Conservation (phyloP, 345 rosid species). For the Eucalyptus coolabah region DNA sequence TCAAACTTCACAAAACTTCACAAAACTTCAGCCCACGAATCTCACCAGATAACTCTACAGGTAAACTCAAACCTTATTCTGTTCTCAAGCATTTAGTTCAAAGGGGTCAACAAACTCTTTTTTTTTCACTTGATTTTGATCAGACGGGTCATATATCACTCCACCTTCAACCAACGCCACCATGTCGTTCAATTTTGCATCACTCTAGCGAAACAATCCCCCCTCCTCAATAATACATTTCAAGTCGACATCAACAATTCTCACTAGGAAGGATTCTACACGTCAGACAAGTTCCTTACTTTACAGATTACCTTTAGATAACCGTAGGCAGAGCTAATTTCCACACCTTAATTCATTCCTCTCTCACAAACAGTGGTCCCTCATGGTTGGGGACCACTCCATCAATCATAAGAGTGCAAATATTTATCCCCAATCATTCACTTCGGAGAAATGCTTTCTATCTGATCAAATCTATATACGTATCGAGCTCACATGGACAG, state of each 20-base stretch:
- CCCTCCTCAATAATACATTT: not conserved
- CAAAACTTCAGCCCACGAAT: not conserved
- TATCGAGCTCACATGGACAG: not conserved
- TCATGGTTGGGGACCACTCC: not conserved
- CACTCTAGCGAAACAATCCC: not conserved
- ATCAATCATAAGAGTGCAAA: not conserved
- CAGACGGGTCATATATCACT: not conserved
- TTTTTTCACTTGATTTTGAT: not conserved
- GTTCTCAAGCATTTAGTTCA: not conserved
- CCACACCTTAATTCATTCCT: not conserved
- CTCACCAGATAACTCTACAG: rapidly evolving
- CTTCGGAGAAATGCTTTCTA: not conserved
- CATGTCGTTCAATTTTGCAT: not conserved
- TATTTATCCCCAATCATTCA: not conserved
- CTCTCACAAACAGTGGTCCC: not conserved
- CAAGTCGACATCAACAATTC: not conserved
- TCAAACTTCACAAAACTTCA: not conserved
- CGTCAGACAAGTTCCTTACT: not conserved
- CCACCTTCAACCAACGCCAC: not conserved
- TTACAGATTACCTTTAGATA: not conserved
- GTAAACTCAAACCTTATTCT: not conserved
- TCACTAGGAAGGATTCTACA: not conserved
- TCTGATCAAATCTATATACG: not conserved
- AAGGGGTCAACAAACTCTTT: no score
- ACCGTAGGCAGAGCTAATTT: rapidly evolving